Conservation (phyloP, 768 basidiomycete genomes). For the Omphalotus guepiniiformis region DNA sequence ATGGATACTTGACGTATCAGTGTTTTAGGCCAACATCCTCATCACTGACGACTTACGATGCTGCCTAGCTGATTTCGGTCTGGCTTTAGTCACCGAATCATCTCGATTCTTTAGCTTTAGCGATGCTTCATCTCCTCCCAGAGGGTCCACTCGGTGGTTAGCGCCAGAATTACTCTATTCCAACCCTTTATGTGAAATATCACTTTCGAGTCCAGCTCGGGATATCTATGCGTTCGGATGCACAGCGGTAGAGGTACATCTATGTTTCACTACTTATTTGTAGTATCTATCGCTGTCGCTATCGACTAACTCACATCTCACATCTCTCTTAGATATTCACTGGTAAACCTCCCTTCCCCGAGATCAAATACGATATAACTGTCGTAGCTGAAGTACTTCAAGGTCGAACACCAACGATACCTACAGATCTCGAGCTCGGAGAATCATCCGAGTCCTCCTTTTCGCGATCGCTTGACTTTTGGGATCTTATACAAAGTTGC, state of each 20-base stretch:
- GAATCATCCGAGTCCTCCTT: too few relatives aligned
- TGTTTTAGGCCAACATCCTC: conserved; percentile 3
- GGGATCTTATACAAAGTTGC: too few relatives aligned
- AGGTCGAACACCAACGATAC: neutral
- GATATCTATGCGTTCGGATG: conserved; percentile 10
- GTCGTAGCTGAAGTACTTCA: conserved; percentile 1
- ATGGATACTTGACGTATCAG: neutral
- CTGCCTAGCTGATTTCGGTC: conserved; percentile 7
- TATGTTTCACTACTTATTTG: neutral
- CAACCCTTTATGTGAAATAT: neutral
- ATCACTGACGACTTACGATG: conserved; percentile 1
- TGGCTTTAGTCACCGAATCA: neutral
- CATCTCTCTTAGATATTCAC: neutral
- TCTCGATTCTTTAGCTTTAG: neutral
- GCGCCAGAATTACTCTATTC: conserved; percentile 3
- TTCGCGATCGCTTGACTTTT: too few relatives aligned
- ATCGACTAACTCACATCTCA: neutral
- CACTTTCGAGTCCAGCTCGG: neutral
- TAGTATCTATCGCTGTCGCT: too few relatives aligned
- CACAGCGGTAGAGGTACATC: conserved; percentile 6
- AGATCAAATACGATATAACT: conserved; percentile 4
- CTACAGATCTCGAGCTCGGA: too few relatives aligned
- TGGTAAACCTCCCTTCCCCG: conserved; percentile 3
- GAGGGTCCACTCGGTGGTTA: conserved; percentile 2
- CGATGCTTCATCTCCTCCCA: neutral